Evolutionary conservation across 1,139 yeast species (phyloP), one percentile per base, ranked within the genome.

Genomic region (Torulaspora globosa): DNA sequence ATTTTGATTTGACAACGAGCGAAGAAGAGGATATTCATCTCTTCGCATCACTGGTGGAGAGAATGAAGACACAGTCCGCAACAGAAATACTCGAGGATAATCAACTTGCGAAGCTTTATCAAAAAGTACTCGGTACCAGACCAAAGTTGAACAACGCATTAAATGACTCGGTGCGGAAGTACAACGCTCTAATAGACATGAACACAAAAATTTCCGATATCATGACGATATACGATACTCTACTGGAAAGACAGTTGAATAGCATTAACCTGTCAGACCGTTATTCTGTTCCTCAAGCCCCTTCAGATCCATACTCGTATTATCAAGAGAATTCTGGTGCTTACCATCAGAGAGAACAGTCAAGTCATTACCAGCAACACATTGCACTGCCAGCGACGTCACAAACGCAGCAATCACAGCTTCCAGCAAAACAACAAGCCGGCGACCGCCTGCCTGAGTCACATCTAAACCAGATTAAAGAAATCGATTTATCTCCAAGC

Each of bases 201-300:
- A 89, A 87, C 65, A 80, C 86, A 39, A 88, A 92, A 60, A 75
- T 92, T 44, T 81, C 86, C 42, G 84, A 94, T 2, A 84, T 89
- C 27, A 78, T 84, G 58, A 74, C 85, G 51, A 73, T 84, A 39
- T 92, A 92, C 60, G 96, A 92, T 63, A 78, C 78, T 51, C 74
- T 85, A 45, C 71, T 90, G 50, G 96, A 92, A 75, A 78, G 31
- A 75, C 89, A 62, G 57, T 58, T 58, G 58, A 63, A 57, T 52
- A 52, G 51, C 21, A 64, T 63, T 24, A 58, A 58, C 39, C 32
- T 62, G 11, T 58, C 62, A 8, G 63, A 62, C 41, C 62, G 58
- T 42, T 62, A 62, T 46, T 40, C 53, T 3, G 35, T 58, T 5
- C 56, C 60, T 7, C 60, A 53, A 36, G 51, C 49, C 3, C 62